These are phyloP conservation scores for Colletotrichum zoysiae DNA, from an alignment of 2,329 filamentous ascomycete genomes.

Conservation along the genomic window DNA sequence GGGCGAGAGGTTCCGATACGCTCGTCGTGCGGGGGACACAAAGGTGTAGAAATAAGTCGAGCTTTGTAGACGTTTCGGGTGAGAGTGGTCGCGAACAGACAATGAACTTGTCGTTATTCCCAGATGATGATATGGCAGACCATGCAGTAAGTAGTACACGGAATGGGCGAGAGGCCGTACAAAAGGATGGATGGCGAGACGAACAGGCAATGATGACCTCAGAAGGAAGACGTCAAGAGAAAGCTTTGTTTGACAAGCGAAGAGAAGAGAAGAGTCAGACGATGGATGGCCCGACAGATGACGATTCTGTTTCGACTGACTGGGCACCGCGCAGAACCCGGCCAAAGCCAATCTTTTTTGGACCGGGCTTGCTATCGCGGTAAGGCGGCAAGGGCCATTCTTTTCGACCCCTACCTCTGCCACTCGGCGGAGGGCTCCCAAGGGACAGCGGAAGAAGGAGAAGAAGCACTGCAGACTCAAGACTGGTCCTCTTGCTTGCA, in stretches of 20 bases:
- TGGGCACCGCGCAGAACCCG: constrained; percentile 16
- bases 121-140: not conserved
- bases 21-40: constrained; percentile 19
- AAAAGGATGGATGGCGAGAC: constrained; percentile 25
- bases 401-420: constrained; percentile 22
- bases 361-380: constrained; percentile 16
- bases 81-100: constrained; percentile 9
- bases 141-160: constrained; percentile 13
- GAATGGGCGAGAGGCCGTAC: constrained; percentile 23
- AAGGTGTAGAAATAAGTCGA: constrained; percentile 38
- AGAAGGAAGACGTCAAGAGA: constrained; percentile 8
- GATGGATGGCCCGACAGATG: constrained; percentile 37
- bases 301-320: constrained; percentile 41
- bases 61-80: constrained; percentile 31
- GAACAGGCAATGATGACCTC: constrained; percentile 34
- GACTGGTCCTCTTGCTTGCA: not conserved
- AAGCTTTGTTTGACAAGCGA: not conserved
- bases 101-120: constrained; percentile 37
- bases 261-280: constrained; percentile 25
- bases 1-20: not conserved
- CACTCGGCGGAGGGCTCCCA: constrained; percentile 36
- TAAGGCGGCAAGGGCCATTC: constrained; percentile 33
- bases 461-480: not conserved
- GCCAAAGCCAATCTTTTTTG: constrained; percentile 33
- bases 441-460: not conserved